Conservation (phyloP, 345 rosid species). For the Reutealis trisperma region DNA sequence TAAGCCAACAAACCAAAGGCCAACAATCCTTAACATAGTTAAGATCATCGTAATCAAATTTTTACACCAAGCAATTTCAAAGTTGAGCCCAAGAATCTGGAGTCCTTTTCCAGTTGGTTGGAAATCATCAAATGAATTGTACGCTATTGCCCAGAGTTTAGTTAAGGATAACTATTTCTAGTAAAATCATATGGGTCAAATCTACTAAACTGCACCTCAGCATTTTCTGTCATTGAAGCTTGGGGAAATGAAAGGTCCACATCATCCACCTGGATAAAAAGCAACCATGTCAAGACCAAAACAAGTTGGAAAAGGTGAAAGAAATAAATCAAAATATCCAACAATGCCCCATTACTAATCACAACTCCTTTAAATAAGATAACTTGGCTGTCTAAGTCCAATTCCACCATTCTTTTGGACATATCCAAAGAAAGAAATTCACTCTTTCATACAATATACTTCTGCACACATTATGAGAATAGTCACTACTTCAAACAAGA, state of each 20-base stretch:
- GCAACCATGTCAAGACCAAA: constrained; percentile 12
- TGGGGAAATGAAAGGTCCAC: constrained; percentile 49
- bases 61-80: not conserved
- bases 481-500: not conserved
- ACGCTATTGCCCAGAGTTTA: not conserved
- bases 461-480: not conserved
- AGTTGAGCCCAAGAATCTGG: not conserved
- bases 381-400: not conserved
- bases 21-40: not conserved
- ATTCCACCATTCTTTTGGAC: not conserved
- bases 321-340: not conserved
- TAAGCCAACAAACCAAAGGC: not conserved
- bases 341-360: not conserved
- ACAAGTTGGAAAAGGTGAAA: not conserved
- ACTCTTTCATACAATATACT: not conserved
- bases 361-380: not conserved
- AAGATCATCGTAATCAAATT: not conserved
- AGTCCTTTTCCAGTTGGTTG: not conserved
- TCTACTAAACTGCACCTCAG: constrained; percentile 46
- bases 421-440: not conserved
- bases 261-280: constrained; percentile 65
- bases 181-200: not conserved
- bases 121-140: not conserved
- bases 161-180: not conserved
- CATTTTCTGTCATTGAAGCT: constrained; percentile 40